Percentiles rank a stretch among this genome's conserved stretches.
Conservation (phyloP, 2,329 filamentous ascomycete genomes). For the Canariomyces notabilis region DNA sequence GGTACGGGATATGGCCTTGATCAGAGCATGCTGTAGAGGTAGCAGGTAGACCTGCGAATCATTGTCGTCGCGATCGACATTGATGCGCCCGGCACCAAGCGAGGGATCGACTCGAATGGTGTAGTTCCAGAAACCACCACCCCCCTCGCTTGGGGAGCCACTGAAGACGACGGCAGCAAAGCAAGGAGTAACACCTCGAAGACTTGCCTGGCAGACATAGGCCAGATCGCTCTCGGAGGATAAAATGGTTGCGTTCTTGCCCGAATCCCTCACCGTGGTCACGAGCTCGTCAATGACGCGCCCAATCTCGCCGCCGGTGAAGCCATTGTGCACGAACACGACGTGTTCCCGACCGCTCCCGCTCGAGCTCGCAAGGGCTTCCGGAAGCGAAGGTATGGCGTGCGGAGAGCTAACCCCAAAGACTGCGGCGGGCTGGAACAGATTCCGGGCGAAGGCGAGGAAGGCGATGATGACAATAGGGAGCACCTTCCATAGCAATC, state of each 20-base stretch:
- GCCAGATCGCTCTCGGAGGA: constrained; percentile 28
- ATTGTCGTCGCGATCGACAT: constrained; percentile 61
- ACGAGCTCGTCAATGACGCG: constrained; percentile 61
- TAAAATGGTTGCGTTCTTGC: constrained; percentile 38
- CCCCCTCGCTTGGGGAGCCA: constrained; percentile 68
- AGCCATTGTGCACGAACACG: constrained; percentile 73
- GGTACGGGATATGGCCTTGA: constrained; percentile 59
- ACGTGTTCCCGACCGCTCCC: constrained; percentile 60
- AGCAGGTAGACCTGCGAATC: constrained; percentile 72
- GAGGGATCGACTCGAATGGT: constrained; percentile 72
- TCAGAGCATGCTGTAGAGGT: constrained; percentile 74
- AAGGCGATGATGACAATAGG: constrained; percentile 56
- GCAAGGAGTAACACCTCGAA: constrained; percentile 64
- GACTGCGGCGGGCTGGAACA: constrained; percentile 71
- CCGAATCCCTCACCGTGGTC: constrained; percentile 49
- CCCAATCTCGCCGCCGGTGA: constrained; percentile 65
- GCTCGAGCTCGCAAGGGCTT: constrained; percentile 56
- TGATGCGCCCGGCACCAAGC: constrained; percentile 59
- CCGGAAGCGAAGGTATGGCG: constrained; percentile 57
- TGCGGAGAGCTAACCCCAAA: constrained; percentile 65
- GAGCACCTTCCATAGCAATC: too few relatives aligned
- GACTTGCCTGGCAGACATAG: constrained; percentile 50
- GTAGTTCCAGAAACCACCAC: constrained; percentile 73
- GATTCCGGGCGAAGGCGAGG: constrained; percentile 69
- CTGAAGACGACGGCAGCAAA: constrained; percentile 69